Conservation (phyloP, 441 rosid genomes). For the Oxalis stricta region DNA sequence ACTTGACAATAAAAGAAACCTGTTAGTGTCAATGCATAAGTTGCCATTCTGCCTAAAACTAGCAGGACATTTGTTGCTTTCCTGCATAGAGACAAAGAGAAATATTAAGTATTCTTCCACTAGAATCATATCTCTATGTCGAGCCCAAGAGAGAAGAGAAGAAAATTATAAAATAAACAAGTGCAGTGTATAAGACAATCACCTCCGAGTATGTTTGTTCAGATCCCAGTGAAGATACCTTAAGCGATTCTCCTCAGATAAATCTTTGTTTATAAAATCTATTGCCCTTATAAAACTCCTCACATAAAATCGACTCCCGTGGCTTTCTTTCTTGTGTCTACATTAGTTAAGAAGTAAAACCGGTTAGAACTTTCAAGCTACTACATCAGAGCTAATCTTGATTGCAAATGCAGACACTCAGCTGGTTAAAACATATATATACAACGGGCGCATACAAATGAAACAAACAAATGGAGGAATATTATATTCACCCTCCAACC, state of each 20-base stretch:
- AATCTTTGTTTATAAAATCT: constrained; percentile 70
- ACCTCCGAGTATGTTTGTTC: constrained; percentile 77
- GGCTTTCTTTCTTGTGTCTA: constrained; percentile 91
- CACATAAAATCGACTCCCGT: constrained; percentile 81
- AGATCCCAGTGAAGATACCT: constrained; percentile 91
- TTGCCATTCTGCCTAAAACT: constrained; percentile 81
- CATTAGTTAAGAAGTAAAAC: constrained; percentile 7
- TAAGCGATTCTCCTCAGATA: constrained; percentile 61
- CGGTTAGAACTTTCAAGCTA: background rate
- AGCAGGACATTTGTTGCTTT: constrained; percentile 66
- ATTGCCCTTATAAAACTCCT: constrained; percentile 95
- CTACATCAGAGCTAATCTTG: background rate
- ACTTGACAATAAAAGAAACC: constrained; percentile 82
- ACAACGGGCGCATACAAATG: background rate
- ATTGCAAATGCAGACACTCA: too few relatives aligned
- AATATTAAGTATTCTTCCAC: constrained; percentile 1
- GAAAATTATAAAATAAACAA: background rate
- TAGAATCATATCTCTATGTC: background rate
- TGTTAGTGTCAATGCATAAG: constrained; percentile 64
- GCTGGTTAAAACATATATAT: background rate
- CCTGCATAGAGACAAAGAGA: constrained; percentile 30
- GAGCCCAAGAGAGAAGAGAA: background rate
- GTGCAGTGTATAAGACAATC: constrained; percentile 13
- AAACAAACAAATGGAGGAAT: background rate
- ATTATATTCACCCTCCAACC: background rate